Conservation (phyloP, 2,329 filamentous ascomycete species). For the Thelonectria discophora region DNA sequence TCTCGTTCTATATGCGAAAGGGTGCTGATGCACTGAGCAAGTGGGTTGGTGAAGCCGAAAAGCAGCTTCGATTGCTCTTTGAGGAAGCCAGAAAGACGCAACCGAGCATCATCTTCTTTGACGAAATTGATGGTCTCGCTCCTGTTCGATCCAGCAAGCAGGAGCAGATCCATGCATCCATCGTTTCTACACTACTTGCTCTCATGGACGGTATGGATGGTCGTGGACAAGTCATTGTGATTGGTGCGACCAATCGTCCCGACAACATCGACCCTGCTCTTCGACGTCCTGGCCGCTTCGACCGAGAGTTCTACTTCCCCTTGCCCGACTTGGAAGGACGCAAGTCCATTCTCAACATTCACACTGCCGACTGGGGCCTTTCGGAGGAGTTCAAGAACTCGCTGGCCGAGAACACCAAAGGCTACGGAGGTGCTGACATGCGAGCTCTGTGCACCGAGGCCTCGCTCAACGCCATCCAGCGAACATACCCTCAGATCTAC, state of each 20-base stretch:
- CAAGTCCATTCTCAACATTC: conserved; percentile 90
- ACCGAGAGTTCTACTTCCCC: conserved; percentile 98
- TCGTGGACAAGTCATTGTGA: conserved; percentile 97
- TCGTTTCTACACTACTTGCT: conserved; percentile 91
- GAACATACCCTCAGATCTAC: conserved; percentile 97
- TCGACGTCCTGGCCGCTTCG: conserved; percentile 91
- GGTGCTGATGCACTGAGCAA: conserved; percentile 97
- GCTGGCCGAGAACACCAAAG: conserved; percentile 89
- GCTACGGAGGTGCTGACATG: conserved; percentile 95
- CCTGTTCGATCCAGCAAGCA: conserved; percentile 97
- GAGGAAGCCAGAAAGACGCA: conserved; percentile 96
- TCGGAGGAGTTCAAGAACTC: conserved; percentile 81
- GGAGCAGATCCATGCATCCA: conserved; percentile 98
- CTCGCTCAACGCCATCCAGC: conserved; percentile 92
- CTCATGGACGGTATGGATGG: conserved; percentile 99
- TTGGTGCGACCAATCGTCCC: conserved; percentile 96
- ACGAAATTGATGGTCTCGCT: conserved; percentile 96
- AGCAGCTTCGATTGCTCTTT: conserved; percentile 91
- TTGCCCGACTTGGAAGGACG: conserved; percentile 83
- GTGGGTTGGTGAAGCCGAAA: conserved; percentile 98
- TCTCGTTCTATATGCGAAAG: conserved; percentile 99
- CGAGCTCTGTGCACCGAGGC: conserved; percentile 95
- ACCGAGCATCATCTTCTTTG: conserved; percentile 99
- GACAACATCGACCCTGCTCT: conserved; percentile 98
- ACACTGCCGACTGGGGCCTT: conserved; percentile 93